Conservation (phyloP, 2,329 filamentous ascomycete species). For the Diaporthe ilicicola region DNA sequence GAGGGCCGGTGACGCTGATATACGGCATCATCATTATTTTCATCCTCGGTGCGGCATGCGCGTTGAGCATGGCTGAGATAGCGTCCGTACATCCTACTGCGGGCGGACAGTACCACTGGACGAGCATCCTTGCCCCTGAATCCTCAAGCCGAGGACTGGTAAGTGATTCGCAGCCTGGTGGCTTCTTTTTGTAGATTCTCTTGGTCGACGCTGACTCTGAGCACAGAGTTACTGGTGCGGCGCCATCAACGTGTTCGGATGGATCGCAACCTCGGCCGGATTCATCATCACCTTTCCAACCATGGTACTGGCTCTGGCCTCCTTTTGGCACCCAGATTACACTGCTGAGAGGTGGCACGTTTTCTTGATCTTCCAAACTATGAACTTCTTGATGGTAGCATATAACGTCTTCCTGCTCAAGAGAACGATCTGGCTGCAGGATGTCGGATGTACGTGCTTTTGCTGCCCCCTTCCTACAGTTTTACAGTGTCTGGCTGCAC, state of each 20-base stretch:
- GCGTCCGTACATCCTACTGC: slow-evolving; percentile 48
- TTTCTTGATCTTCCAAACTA: slow-evolving; percentile 30
- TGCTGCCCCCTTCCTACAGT: background rate
- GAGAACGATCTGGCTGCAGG: slow-evolving; percentile 13
- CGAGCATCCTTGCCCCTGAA: slow-evolving; percentile 40
- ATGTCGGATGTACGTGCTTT: slow-evolving; percentile 21
- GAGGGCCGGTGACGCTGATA: slow-evolving; percentile 34
- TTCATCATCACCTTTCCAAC: slow-evolving; percentile 29
- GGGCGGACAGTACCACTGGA: slow-evolving; percentile 50
- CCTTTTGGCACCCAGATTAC: slow-evolving; percentile 30
- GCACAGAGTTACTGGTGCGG: slow-evolving; percentile 34
- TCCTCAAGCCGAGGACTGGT: slow-evolving; percentile 23
- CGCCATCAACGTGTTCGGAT: slow-evolving; percentile 28
- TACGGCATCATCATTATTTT: slow-evolving; percentile 43
- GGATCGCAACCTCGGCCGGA: slow-evolving; percentile 31
- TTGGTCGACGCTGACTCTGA: background rate
- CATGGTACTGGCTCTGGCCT: slow-evolving; percentile 26
- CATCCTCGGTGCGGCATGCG: slow-evolving; percentile 38
- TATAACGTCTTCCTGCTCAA: slow-evolving; percentile 32
- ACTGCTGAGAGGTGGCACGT: slow-evolving; percentile 28
- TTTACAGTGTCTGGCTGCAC: fast-evolving
- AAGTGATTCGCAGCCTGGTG: background rate
- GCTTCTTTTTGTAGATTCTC: too few species aligned
- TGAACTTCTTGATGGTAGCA: slow-evolving; percentile 25
- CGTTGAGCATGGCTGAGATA: slow-evolving; percentile 47